Base-by-base conservation (phyloP, 805 yeast species). In the Candida jianshihensis region DNA sequence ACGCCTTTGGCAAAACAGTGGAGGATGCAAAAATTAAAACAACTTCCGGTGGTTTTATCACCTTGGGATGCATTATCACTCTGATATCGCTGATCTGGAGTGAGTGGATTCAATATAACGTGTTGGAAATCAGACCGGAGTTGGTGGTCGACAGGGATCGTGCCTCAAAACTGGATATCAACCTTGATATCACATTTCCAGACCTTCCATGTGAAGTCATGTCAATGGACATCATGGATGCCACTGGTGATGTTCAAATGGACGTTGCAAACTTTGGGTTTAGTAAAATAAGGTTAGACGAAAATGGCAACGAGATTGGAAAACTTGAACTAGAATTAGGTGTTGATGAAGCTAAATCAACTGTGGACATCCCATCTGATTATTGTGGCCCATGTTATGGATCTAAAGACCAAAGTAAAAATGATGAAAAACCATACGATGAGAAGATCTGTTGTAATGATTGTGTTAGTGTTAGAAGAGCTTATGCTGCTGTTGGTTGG, bases 351-450 rank as follows among this genome's bases (percentile, higher is more conserved):
- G 36, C 44, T 3, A 37, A 39, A 5, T 44, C 30, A 11, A 17
- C 48, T 11, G 44, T 41, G 8, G 43, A 48, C 2, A 37, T 36
- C 8, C 68, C 68, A 25, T 60, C 58, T 5, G 68, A 68, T 25
- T 74, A 77, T 52, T 88, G 96, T 68, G 97, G 97, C 5, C 70
- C 94, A 1, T 90, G 98, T 64, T 89, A 86, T 56, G 96, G 96
- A 1, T 81, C 95, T 2, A 57, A 66, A 33, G 75, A 78, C 44
- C 90, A 82, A 57, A 44, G 60, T 0, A 62, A 59, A 15, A 75
- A 73, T 44, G 64, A 58, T 2, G 57, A 59, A 5, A 43, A 55
- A 20, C 59, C 64, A 4, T 38, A 37, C 13, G 57, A 64, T 15
- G 68, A 74, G 42, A 63, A 65, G 41, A 59, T 69, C 19, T 87